Conservation (phyloP, 805 yeast species). For the Kodamaea nitidulidarum region DNA sequence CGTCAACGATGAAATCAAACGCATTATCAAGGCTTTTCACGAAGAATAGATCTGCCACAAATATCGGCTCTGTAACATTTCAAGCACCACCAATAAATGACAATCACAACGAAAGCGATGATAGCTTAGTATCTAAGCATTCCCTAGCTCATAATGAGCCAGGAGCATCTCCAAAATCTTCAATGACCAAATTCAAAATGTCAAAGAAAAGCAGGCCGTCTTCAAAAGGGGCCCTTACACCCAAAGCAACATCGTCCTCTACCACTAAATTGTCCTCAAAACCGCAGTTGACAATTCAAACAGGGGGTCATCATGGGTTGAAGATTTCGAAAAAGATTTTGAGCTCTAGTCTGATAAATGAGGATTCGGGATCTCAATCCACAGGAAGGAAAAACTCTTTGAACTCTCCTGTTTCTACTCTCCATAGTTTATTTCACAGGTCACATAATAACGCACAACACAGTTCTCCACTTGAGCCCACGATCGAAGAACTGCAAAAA, state of each 20-base stretch:
- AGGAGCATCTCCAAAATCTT: neutral
- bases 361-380: conserved; percentile 5
- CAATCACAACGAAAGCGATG: conserved; percentile 10
- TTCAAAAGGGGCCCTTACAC: conserved; percentile 1
- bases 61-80: conserved; percentile 5
- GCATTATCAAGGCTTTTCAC: conserved; percentile 30
- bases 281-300: conserved; percentile 32
- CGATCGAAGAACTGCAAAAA: conserved; percentile 15
- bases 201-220: conserved; percentile 9
- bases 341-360: conserved; percentile 17
- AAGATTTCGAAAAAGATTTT: conserved; percentile 23
- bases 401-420: conserved; percentile 28
- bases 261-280: conserved; percentile 3
- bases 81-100: conserved; percentile 10
- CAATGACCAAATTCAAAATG: conserved; percentile 10
- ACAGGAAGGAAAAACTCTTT: conserved; percentile 21
- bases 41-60: conserved; percentile 22
- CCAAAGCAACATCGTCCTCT: neutral
- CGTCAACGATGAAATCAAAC: conserved; percentile 23
- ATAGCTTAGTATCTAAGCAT: conserved; percentile 3
- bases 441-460: conserved; percentile 16
- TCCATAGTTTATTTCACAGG: conserved; percentile 33
- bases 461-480: conserved; percentile 8
- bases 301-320: conserved; percentile 23
- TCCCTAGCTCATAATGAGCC: conserved; percentile 1